Percentiles rank a stretch among this genome's conserved stretches.
Evolutionary conservation across 371 early-diverging fungal species (phyloP).

Genomic region (Rhizopus microsporus): DNA sequence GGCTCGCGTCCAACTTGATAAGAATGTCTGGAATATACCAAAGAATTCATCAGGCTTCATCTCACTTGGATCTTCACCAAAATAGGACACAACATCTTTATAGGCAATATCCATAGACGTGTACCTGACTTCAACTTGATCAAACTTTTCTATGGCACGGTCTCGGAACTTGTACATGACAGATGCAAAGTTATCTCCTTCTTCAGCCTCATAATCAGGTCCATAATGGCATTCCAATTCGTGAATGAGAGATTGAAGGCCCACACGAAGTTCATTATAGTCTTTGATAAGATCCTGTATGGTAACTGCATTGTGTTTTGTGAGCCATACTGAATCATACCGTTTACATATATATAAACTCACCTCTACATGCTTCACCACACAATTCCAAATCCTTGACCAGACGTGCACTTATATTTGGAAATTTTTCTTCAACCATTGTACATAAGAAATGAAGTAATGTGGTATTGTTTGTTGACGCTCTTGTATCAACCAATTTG

Average conservation of each 20-base stretch:
- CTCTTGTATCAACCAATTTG: slow-evolving; percentile 85
- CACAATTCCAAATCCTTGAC: slow-evolving; percentile 69
- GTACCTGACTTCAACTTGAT: slow-evolving; percentile 53
- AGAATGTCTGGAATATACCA: slow-evolving; percentile 82
- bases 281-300: slow-evolving; percentile 60
- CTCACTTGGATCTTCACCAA: slow-evolving; percentile 79
- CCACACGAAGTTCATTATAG: slow-evolving; percentile 63
- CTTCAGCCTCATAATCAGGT: slow-evolving; percentile 26
- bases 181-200: slow-evolving; percentile 41
- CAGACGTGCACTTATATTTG: slow-evolving; percentile 56
- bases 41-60: slow-evolving; percentile 91
- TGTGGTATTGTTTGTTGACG: slow-evolving; percentile 67
- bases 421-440: slow-evolving; percentile 70
- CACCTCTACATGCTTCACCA: slow-evolving; percentile 80
- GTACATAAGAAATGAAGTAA: slow-evolving; percentile 79
- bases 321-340: neutral
- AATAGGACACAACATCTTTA: slow-evolving; percentile 70
- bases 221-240: slow-evolving; percentile 50
- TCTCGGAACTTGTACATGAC: slow-evolving; percentile 56
- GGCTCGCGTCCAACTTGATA: slow-evolving; percentile 66
- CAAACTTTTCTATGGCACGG: slow-evolving; percentile 47
- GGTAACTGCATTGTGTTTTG: slow-evolving; percentile 39
- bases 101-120: slow-evolving; percentile 67
- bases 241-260: slow-evolving; percentile 50
- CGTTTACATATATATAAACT: slow-evolving; percentile 2